phyloP scores from a whole-genome alignment of 2,329 filamentous ascomycete genomes.

The Thielaviopsis euricoi region DNA sequence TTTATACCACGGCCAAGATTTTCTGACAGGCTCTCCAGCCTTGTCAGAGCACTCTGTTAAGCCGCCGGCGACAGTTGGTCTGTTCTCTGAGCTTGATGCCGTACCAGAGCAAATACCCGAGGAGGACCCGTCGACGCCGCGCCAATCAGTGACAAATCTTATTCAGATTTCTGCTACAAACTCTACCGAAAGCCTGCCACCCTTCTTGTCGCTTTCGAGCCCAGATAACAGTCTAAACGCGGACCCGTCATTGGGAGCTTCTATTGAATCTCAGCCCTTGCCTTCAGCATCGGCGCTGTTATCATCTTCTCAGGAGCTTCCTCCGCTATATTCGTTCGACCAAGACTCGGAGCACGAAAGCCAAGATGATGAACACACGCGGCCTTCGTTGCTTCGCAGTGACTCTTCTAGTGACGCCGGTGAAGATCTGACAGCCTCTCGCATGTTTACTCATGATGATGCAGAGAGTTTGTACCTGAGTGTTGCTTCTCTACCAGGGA shows the following conservation, averaged over 20 bases:
- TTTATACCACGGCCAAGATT: slow-evolving; percentile 23
- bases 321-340: slow-evolving; percentile 1
- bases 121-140: slow-evolving; percentile 7
- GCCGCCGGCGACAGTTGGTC: background rate
- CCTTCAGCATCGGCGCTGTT: background rate
- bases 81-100: background rate
- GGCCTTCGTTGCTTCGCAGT: slow-evolving; percentile 1
- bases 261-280: background rate
- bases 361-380: background rate
- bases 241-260: background rate
- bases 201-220: slow-evolving; percentile 1
- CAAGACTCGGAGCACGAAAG: slow-evolving; percentile 1
- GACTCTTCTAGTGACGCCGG: slow-evolving; percentile 14
- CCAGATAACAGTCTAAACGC: background rate
- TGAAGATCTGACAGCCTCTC: slow-evolving; percentile 46
- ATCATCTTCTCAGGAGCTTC: background rate
- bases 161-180: background rate
- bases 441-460: slow-evolving; percentile 61
- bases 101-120: background rate
- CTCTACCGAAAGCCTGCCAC: slow-evolving; percentile 5
- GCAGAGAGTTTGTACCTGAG: slow-evolving; percentile 82
- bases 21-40: slow-evolving; percentile 11
- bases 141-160: slow-evolving; percentile 5
- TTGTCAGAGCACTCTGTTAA: slow-evolving; percentile 5
- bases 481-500: slow-evolving; percentile 38